Conservation (phyloP, 2,329 filamentous ascomycete species). For the Tetracladium maxilliforme region DNA sequence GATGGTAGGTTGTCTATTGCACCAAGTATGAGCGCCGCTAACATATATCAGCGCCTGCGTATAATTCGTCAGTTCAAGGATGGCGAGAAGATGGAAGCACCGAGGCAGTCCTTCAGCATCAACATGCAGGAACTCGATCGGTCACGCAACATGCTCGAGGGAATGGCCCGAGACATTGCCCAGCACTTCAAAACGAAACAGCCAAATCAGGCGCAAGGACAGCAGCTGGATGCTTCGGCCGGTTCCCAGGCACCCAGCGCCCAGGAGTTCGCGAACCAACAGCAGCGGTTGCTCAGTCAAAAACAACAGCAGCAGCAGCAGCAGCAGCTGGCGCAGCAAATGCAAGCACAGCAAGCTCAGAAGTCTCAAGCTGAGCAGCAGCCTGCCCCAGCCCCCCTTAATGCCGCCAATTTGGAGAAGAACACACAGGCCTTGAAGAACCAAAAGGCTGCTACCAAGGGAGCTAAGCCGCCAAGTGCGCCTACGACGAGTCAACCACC, state of each 20-base stretch:
- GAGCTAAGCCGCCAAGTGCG: slow-evolving; percentile 34
- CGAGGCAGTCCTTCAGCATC: slow-evolving; percentile 36
- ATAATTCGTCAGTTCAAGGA: slow-evolving; percentile 38
- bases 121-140: slow-evolving; percentile 33
- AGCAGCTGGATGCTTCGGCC: no score
- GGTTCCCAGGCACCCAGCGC: no score
- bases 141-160: slow-evolving; percentile 29
- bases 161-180: slow-evolving; percentile 33
- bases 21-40: slow-evolving; percentile 10
- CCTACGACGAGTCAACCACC: slow-evolving; percentile 42
- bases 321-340: slow-evolving; percentile 2
- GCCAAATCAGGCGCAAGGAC: slow-evolving; percentile 2
- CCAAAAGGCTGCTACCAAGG: slow-evolving; percentile 29
- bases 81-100: slow-evolving; percentile 25
- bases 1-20: slow-evolving; percentile 11
- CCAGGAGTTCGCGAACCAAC: no score
- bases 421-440: slow-evolving; percentile 27
- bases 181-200: slow-evolving; percentile 10
- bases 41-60: slow-evolving; percentile 30
- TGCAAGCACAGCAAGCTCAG: slow-evolving; percentile 6
- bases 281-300: slow-evolving; percentile 12
- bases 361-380: slow-evolving; percentile 6
- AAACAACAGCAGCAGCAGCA: slow-evolving; percentile 1
- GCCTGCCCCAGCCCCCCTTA: slow-evolving; percentile 10
- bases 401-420: slow-evolving; percentile 19